These are phyloP conservation scores for Cicer judaicum DNA, from an alignment of 306 rosid species.

Conservation along the genomic window DNA sequence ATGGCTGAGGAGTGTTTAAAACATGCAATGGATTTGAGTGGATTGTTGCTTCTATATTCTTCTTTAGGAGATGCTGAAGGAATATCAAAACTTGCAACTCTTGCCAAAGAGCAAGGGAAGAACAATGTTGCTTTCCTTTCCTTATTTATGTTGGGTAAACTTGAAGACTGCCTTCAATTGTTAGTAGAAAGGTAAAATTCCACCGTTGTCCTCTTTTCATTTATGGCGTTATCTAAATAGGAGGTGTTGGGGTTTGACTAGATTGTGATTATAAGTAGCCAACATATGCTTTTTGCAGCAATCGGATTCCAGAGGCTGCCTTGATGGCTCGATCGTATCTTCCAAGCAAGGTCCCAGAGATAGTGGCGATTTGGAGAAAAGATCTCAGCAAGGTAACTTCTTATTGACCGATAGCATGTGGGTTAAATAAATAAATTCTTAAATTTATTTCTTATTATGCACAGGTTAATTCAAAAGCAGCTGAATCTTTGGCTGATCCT, in stretches of 20 bases:
- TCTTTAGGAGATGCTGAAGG: slow-evolving; percentile 98
- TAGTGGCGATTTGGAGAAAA: slow-evolving; percentile 95
- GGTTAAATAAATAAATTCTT: background rate
- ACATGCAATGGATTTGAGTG: slow-evolving; percentile 96
- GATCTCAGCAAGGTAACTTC: slow-evolving; percentile 84
- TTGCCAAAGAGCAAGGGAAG: slow-evolving; percentile 98
- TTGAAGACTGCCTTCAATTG: slow-evolving; percentile 96
- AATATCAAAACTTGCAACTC: slow-evolving; percentile 78
- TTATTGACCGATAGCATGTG: slow-evolving; percentile 14
- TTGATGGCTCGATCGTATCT: slow-evolving; percentile 99
- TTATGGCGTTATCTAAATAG: slow-evolving; percentile 12
- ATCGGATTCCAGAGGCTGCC: slow-evolving; percentile 99
- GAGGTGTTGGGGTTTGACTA: slow-evolving; percentile 22
- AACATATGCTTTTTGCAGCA: slow-evolving; percentile 62
- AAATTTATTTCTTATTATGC: slow-evolving; percentile 35
- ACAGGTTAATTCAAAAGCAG: slow-evolving; percentile 95
- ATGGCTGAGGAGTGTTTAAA: slow-evolving; percentile 97
- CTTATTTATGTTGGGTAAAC: slow-evolving; percentile 91
- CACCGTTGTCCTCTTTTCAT: slow-evolving; percentile 9
- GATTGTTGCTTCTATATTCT: slow-evolving; percentile 93
- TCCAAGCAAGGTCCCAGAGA: slow-evolving; percentile 97
- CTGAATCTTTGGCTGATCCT: slow-evolving; percentile 97
- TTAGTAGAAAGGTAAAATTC: slow-evolving; percentile 83
- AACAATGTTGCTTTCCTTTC: slow-evolving; percentile 97
- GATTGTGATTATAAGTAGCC: slow-evolving; percentile 14